These are phyloP conservation scores for Bathelium albidoporum DNA, from an alignment of 495 filamentous ascomycete genomes.

Conservation along the genomic window DNA sequence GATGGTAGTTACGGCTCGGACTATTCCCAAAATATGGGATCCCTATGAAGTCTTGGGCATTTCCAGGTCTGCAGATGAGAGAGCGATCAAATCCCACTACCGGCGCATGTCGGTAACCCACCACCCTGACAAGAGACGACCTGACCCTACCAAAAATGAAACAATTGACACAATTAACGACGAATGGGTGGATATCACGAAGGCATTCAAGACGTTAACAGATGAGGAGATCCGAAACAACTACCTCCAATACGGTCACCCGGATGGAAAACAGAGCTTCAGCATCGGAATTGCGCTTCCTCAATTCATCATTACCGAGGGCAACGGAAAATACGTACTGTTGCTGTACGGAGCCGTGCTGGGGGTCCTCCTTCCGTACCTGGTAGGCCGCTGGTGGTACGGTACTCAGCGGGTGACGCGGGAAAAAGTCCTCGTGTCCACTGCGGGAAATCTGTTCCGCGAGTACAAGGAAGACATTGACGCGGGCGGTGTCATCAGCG, in stretches of 20 bases:
- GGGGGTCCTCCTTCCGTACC: slow-evolving; percentile 81
- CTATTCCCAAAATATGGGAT: slow-evolving; percentile 75
- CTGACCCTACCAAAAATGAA: slow-evolving; percentile 75
- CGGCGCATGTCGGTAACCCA: slow-evolving; percentile 72
- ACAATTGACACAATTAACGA: slow-evolving; percentile 77
- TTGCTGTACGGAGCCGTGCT: slow-evolving; percentile 77
- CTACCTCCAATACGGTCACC: slow-evolving; percentile 88
- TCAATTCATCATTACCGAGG: slow-evolving; percentile 83
- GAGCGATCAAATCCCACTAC: slow-evolving; percentile 81
- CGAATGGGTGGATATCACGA: slow-evolving; percentile 84
- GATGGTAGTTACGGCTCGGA: slow-evolving; percentile 67
- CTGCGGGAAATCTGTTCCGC: slow-evolving; percentile 83
- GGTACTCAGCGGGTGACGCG: slow-evolving; percentile 84
- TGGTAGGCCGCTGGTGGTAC: slow-evolving; percentile 98
- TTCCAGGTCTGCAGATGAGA: slow-evolving; percentile 75
- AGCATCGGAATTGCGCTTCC: slow-evolving; percentile 96
- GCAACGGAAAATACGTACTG: slow-evolving; percentile 90
- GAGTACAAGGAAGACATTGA: slow-evolving; percentile 78
- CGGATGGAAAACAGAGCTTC: slow-evolving; percentile 94
- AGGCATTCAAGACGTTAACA: slow-evolving; percentile 94
- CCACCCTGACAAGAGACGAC: slow-evolving; percentile 86
- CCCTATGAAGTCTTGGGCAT: slow-evolving; percentile 89
- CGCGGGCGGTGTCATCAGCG: slow-evolving; percentile 66
- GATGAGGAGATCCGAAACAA: slow-evolving; percentile 97
- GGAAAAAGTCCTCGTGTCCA: slow-evolving; percentile 82